Conservation (phyloP, 306 rosid species). For the Citrullus mucosospermus region DNA sequence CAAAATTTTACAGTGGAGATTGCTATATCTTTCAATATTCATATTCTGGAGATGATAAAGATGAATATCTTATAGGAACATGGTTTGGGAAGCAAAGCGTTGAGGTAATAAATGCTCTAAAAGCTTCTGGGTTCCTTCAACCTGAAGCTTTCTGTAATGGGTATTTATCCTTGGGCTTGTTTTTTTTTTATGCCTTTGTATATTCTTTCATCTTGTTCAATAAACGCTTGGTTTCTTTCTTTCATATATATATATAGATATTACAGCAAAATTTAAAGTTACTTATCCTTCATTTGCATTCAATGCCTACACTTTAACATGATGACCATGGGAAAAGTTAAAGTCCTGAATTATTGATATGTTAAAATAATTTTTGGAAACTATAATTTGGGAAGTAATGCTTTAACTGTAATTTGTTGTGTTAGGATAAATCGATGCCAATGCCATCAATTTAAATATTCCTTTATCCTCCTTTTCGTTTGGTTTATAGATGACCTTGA, state of each 20-base stretch:
- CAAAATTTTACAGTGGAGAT: constrained; percentile 84
- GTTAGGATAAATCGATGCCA: background rate
- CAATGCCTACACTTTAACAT: background rate
- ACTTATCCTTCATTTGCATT: background rate
- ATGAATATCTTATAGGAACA: constrained; percentile 74
- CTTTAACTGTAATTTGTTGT: background rate
- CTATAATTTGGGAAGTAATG: background rate
- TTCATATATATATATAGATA: no score
- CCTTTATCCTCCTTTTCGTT: background rate
- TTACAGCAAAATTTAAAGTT: background rate
- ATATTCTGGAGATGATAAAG: constrained; percentile 89
- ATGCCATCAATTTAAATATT: background rate
- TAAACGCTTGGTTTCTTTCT: no score
- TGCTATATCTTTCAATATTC: constrained; percentile 87
- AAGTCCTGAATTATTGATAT: background rate
- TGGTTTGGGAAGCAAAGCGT: constrained; percentile 88
- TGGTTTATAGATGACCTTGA: background rate
- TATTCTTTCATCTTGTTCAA: no score
- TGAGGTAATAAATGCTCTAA: constrained; percentile 49
- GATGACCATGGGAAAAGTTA: background rate
- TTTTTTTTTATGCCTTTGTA: no score
- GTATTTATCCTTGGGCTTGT: no score
- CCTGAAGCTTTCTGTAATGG: no score
- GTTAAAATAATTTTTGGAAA: background rate
- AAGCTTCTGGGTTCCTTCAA: background rate